A percentile compares a stretch with the other conserved stretches of the same genome.
phyloP scores from a whole-genome alignment of 2,329 filamentous ascomycete species.

The Phialophora expanda region DNA sequence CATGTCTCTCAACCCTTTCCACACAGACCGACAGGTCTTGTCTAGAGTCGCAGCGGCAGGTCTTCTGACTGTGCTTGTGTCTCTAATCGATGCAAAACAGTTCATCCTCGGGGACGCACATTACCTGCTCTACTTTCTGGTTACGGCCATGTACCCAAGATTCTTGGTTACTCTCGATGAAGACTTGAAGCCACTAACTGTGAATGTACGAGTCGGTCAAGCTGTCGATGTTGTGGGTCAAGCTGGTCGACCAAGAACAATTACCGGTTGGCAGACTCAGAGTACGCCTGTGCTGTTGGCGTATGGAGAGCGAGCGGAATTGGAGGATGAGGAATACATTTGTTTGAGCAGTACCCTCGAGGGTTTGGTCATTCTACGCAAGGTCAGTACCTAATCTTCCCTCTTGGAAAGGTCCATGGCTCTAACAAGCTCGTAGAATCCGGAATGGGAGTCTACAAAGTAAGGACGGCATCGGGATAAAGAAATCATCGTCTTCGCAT shows the following conservation, averaged over 20 bases:
- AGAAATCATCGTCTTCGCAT: background rate
- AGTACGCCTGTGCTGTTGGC: slow-evolving; percentile 95
- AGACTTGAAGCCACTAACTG: slow-evolving; percentile 87
- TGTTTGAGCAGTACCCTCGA: slow-evolving; percentile 89
- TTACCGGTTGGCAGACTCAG: slow-evolving; percentile 99
- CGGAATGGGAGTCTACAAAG: slow-evolving; percentile 51
- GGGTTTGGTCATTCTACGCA: slow-evolving; percentile 92
- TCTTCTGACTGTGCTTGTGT: slow-evolving; percentile 84
- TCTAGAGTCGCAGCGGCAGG: slow-evolving; percentile 90
- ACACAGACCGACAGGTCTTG: slow-evolving; percentile 94
- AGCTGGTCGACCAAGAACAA: slow-evolving; percentile 96
- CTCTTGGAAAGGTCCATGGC: background rate
- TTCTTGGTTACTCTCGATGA: slow-evolving; percentile 97
- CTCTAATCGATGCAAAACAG: slow-evolving; percentile 93
- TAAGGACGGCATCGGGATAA: slow-evolving; percentile 35
- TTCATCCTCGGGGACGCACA: slow-evolving; percentile 75
- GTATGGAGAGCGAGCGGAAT: slow-evolving; percentile 93
- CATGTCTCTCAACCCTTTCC: slow-evolving; percentile 95
- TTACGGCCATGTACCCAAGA: slow-evolving; percentile 93
- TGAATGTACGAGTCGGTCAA: slow-evolving; percentile 96
- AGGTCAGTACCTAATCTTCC: slow-evolving; percentile 66
- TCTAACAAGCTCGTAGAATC: slow-evolving; percentile 49
- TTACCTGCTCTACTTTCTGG: slow-evolving; percentile 96
- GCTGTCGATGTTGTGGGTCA: slow-evolving; percentile 98
- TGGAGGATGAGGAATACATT: slow-evolving; percentile 97